Evolutionary conservation across 345 rosid genomes (phyloP), one percentile per base, ranked within the genome.

Genomic region (Pistacia integerrima): DNA sequence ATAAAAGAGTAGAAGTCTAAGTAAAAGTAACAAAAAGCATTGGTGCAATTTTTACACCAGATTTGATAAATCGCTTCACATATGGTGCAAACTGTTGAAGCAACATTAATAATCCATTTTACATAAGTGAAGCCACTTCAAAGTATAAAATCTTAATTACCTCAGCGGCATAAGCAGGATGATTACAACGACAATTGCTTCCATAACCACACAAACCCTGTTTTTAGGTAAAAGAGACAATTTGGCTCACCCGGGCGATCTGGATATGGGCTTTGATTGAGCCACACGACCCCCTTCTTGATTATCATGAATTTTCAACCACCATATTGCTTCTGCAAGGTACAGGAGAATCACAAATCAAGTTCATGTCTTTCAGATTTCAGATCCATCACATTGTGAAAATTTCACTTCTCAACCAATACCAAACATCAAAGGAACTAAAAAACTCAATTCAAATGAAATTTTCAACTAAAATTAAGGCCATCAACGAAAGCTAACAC

Each of bases 161-260:
- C 86, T 87, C 89, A 3, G 88, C 84, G 58, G 76, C 76, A 86
- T 78, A 81, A 63, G 85, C 70, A 76, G 97, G 94, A 79, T 92
- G 97, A 83, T 92, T 88, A 83, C 67, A 92, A 11, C 92, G 89
- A 59, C 97, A 92, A 59, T 79, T 89, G 76, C 51, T 88, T 83
- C 97, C 97, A 82, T 88, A 92, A 35, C 91, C 88, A 80, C 97
- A 92, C 30, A 52, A 52, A 77, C 58, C 97, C 97, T 72, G 92
- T 89, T 85, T 92, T 89, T 10, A 88, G 60, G 83, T 81, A 90
- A 80, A 75, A 92, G 28, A 64, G 82, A 70, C 97, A 92, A 85
- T 92, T 91, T 25, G 87, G 86, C 77, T 87, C 93, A 28, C 94
- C 91, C 3, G 93, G 94, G 69, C 97, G 94, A 82, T 88, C 91